Percentiles rank a stretch among this genome's conserved stretches.
Conservation (phyloP, 2,329 filamentous ascomycete species). For the Ceratocystis papillata region DNA sequence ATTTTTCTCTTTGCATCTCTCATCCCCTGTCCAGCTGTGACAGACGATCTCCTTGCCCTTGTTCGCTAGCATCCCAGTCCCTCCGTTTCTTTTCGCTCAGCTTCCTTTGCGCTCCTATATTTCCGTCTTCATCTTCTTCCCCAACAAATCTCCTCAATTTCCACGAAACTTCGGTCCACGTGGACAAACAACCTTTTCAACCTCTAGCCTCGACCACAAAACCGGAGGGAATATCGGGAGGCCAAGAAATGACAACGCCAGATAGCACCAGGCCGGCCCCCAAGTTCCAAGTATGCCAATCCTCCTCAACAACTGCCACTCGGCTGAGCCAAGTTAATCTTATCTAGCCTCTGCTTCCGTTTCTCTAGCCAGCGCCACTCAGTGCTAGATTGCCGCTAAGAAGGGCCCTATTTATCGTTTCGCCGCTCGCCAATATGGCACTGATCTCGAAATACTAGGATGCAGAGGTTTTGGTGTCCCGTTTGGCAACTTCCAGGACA, state of each 20-base stretch:
- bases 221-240: neutral
- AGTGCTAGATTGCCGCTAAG: neutral
- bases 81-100: neutral
- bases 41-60: neutral
- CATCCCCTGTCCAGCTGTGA: neutral
- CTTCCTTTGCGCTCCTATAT: neutral
- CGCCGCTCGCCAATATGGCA: neutral
- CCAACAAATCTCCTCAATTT: slow-evolving; percentile 5
- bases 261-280: neutral
- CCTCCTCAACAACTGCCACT: slow-evolving; percentile 13
- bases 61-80: neutral
- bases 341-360: neutral
- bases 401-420: no score
- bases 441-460: neutral
- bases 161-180: neutral
- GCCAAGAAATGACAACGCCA: neutral
- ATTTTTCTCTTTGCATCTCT: neutral
- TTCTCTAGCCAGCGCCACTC: neutral
- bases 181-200: neutral
- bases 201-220: neutral
- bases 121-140: neutral
- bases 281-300: neutral
- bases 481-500: neutral
- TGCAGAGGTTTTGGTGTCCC: neutral
- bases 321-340: neutral